Evolutionary conservation across 352 stramenopile species (phyloP).

Genomic region (Pythium coloratum): DNA sequence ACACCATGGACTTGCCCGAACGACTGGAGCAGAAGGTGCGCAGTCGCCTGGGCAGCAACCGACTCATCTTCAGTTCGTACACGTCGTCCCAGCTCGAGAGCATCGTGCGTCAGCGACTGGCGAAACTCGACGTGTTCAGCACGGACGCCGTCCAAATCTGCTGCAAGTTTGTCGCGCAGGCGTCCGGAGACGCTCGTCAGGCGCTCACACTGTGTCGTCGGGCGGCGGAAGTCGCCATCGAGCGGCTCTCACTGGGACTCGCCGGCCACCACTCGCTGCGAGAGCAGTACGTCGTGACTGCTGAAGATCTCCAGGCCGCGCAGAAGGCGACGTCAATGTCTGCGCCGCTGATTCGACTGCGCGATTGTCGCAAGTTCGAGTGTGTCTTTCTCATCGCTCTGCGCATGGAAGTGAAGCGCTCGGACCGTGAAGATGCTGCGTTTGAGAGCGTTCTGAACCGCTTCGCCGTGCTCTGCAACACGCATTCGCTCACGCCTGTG

Average conservation of each 20-base stretch:
- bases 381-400: slow-evolving; percentile 70
- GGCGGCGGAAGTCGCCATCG: slow-evolving; percentile 52
- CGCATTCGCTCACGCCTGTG: slow-evolving; percentile 57
- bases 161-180: slow-evolving; percentile 63
- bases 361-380: slow-evolving; percentile 68
- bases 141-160: slow-evolving; percentile 62
- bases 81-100: slow-evolving; percentile 57
- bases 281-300: slow-evolving; percentile 39
- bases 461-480: slow-evolving; percentile 69
- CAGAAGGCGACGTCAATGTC: slow-evolving; percentile 57
- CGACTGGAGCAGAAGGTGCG: slow-evolving; percentile 68
- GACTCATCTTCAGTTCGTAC: slow-evolving; percentile 73
- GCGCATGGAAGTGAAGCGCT: slow-evolving; percentile 55
- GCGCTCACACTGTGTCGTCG: slow-evolving; percentile 70
- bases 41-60: slow-evolving; percentile 60
- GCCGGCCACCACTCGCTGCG: background rate
- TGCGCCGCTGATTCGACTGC: slow-evolving; percentile 50
- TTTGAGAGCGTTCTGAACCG: slow-evolving; percentile 67
- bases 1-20: slow-evolving; percentile 81
- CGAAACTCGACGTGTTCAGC: slow-evolving; percentile 59
- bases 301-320: slow-evolving; percentile 54
- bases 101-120: slow-evolving; percentile 65
- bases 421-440: slow-evolving; percentile 35
- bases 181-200: slow-evolving; percentile 66
- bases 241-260: slow-evolving; percentile 28